Percentiles rank a stretch among this genome's conserved stretches.
phyloP scores from a whole-genome alignment of 768 basidiomycete species.

The Boletus speciosus region DNA sequence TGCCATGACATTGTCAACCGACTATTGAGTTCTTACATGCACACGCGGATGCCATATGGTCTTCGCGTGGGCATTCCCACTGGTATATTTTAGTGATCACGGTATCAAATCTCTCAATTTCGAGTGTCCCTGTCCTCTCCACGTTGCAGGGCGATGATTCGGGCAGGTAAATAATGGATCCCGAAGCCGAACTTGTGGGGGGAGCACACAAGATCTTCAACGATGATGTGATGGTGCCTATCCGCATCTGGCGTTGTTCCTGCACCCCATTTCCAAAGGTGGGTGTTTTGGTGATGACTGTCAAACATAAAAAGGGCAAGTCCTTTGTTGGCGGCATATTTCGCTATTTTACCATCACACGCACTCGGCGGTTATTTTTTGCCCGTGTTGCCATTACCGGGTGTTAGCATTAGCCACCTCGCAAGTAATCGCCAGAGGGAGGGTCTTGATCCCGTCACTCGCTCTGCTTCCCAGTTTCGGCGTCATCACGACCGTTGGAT shows the following conservation, averaged over 20 bases:
- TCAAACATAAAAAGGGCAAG: constrained; percentile 13
- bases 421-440: background rate
- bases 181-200: constrained; percentile 1
- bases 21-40: constrained; percentile 2
- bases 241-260: constrained; percentile 7
- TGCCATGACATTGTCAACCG: background rate
- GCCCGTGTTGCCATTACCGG: background rate
- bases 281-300: background rate
- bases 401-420: background rate
- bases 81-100: constrained; percentile 8
- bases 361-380: background rate
- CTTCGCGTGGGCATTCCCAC: constrained; percentile 15
- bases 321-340: background rate
- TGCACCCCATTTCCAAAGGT: constrained; percentile 11
- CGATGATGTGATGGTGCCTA: constrained; percentile 18
- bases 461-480: background rate
- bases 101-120: constrained; percentile 18
- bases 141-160: constrained; percentile 4
- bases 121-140: constrained; percentile 8
- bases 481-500: background rate
- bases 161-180: background rate
- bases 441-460: background rate
- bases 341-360: constrained; percentile 3
- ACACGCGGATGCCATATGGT: constrained; percentile 9
- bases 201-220: background rate